Evolutionary conservation across 495 filamentous ascomycete species (phyloP), one percentile per base, ranked within the genome.

Genomic region (Jackrogersella multiformis): DNA sequence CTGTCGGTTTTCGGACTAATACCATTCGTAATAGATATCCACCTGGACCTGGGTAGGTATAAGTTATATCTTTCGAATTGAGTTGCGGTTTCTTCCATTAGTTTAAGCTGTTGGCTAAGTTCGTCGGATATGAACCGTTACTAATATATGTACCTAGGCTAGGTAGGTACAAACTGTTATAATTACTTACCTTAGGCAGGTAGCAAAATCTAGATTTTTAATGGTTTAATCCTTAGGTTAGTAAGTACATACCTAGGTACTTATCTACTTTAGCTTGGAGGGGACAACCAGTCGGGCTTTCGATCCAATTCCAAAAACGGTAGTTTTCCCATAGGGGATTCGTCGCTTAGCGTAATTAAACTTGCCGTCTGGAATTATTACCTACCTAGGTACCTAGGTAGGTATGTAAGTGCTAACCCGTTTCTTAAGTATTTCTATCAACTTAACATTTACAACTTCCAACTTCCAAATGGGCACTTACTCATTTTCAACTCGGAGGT

Each of bases 281-380:
- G 18, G 23, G 26, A 45, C 53, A 58, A 21, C 60, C 66, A 64
- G 59, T 69, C 55, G 34, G 45, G 39, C 39, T 69, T 48, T 59
- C 35, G 54, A 48, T 55, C 26, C 55, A 28, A 57, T 55, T 60
- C 66, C 66, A 64, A 55, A 69, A 64, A 38, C 48, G 60, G 66
- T 24, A 64, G 59, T 64, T 51, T 64, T 44, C 20, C 59, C 18
- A 68, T 59, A 48, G 26, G 65, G 34, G 16, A 54, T 38, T 58
- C 52, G n/a, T 48, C 36, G 32, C 26, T n/a, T n/a, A n/a, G n/a
- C n/a, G n/a, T n/a, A n/a, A n/a, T n/a, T n/a, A n/a, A n/a, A n/a
- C n/a, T n/a, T n/a, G n/a, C n/a, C n/a, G n/a, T n/a, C n/a, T n/a
- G n/a, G n/a, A n/a, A 30, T 3, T 30, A 7, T 7, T 30, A 7